Conservation (phyloP, 108 stramenopile species). For the Epithemia pelagica region DNA sequence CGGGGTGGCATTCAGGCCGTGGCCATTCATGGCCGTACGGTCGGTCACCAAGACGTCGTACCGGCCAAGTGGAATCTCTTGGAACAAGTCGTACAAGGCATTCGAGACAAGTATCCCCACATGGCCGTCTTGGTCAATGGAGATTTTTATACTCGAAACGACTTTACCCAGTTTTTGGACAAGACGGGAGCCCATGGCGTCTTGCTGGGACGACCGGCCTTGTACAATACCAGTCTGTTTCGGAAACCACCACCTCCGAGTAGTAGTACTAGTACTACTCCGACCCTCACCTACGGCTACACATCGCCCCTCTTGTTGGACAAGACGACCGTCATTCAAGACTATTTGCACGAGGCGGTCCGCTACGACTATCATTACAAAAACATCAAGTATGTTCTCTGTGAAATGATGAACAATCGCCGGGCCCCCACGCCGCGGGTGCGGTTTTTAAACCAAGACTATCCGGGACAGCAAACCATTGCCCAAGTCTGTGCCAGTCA, state of each 20-base stretch:
- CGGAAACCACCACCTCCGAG: conserved; percentile 11
- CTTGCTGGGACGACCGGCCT: conserved; percentile 89
- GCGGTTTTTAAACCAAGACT: conserved; percentile 41
- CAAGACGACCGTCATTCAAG: conserved; percentile 79
- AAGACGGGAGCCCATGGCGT: conserved; percentile 76
- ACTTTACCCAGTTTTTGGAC: conserved; percentile 45
- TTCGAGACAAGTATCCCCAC: conserved; percentile 34
- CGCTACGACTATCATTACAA: conserved; percentile 76
- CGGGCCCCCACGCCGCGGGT: conserved; percentile 51
- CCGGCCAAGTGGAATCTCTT: conserved; percentile 78
- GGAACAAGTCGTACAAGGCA: conserved; percentile 54
- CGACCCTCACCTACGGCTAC: conserved; percentile 26
- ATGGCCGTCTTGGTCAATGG: conserved; percentile 86
- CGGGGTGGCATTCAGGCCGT: conserved; percentile 88
- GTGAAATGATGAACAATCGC: conserved; percentile 92
- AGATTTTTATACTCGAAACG: conserved; percentile 84
- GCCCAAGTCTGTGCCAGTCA: conserved; percentile 54
- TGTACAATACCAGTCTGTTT: conserved; percentile 87
- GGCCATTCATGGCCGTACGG: conserved; percentile 85
- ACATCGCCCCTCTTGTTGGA: conserved; percentile 48
- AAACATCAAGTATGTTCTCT: conserved; percentile 92
- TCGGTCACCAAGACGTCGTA: conserved; percentile 49
- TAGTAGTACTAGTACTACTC: background rate
- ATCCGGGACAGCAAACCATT: conserved; percentile 56
- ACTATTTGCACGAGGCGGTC: conserved; percentile 65